A percentile compares a stretch with the other conserved stretches of the same genome.
Conservation (phyloP, 306 rosid genomes). For the Prunus mongolica region DNA sequence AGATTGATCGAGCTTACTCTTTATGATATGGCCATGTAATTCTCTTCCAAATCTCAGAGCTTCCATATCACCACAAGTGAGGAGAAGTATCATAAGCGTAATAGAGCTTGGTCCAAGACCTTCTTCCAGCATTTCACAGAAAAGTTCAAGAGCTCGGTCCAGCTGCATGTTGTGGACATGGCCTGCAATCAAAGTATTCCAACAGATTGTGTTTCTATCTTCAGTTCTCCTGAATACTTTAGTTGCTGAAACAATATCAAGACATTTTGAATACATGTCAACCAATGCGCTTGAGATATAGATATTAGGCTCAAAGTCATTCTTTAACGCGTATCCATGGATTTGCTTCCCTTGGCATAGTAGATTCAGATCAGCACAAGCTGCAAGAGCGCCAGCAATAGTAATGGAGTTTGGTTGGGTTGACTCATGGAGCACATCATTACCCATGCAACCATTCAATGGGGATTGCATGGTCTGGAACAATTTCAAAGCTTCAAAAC, state of each 20-base stretch:
- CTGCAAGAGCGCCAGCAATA: slow-evolving; percentile 37
- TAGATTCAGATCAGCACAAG: slow-evolving; percentile 39
- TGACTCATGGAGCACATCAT: slow-evolving; percentile 3
- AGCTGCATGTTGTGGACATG: slow-evolving; percentile 21
- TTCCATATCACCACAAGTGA: slow-evolving; percentile 24
- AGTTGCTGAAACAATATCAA: slow-evolving; percentile 20
- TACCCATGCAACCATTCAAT: slow-evolving; percentile 13
- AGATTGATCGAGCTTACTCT: slow-evolving; percentile 15
- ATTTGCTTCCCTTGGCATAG: slow-evolving; percentile 41
- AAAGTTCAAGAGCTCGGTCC: slow-evolving; percentile 29
- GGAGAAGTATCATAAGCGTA: slow-evolving; percentile 32
- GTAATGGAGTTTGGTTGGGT: slow-evolving; percentile 30
- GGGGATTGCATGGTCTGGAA: slow-evolving; percentile 35
- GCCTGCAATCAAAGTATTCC: slow-evolving; percentile 48
- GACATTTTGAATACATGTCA: slow-evolving; percentile 37
- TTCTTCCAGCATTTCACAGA: slow-evolving; percentile 33
- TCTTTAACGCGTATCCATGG: slow-evolving; percentile 40
- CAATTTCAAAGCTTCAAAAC: slow-evolving; percentile 40
- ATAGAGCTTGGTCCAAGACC: slow-evolving; percentile 33
- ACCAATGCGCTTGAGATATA: slow-evolving; percentile 33
- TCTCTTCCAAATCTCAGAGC: slow-evolving; percentile 30
- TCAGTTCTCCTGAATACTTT: slow-evolving; percentile 22
- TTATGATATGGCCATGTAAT: slow-evolving; percentile 35
- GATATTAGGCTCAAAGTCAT: slow-evolving; percentile 27
- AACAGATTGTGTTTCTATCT: slow-evolving; percentile 31